Base-by-base conservation (phyloP, 192 early-diverging fungal genomes). In the Backusella macrospora region DNA sequence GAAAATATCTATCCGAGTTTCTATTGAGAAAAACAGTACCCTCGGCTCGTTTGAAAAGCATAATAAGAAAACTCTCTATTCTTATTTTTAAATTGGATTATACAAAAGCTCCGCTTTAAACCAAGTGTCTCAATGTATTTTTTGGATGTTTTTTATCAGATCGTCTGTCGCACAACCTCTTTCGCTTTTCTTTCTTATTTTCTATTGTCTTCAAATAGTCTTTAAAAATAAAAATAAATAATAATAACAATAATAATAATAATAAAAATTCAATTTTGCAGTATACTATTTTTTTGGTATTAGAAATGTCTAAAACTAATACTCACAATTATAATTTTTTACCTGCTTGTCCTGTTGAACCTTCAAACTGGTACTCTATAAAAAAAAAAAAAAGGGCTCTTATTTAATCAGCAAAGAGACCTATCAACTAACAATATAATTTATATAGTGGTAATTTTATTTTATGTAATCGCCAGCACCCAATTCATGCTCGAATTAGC, bases 401-500 rank as follows among this genome's bases (percentile, higher is more conserved):
- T 34, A 34, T 34, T 34, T 2, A 34, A 34, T 2, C 29, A 34
- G 2, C 29, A 34, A 34, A 34, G 29, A 34, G 29, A 34, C 29
- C 2, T 34, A 34, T 34, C 49, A 23, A 18, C 52, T 59, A 59
- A 59, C 4, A 26, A 26, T 23, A 12, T 23, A 59, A 59, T 34
- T 34, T 34, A 2, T 34, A 26, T 59, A 59, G 52, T 4, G 8
- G 26, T 59, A 23, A 59, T 6, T 67, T 78, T 49, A 38, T 29
- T 14, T 46, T 78, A 12, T 12, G 23, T 26, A 62, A 70, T 34
- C 70, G 65, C 6, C 78, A 80, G 43, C 74, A 80, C 8, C 78
- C 78, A n/a, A 71, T 65, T 15, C 74, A 72, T 34, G 64, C 65
- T 38, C 73, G 71, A 14, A 52, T 80, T 5, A 80, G 78, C 29